Conservation (phyloP, 495 filamentous ascomycete genomes). For the Massariosphaeria phaeospora region DNA sequence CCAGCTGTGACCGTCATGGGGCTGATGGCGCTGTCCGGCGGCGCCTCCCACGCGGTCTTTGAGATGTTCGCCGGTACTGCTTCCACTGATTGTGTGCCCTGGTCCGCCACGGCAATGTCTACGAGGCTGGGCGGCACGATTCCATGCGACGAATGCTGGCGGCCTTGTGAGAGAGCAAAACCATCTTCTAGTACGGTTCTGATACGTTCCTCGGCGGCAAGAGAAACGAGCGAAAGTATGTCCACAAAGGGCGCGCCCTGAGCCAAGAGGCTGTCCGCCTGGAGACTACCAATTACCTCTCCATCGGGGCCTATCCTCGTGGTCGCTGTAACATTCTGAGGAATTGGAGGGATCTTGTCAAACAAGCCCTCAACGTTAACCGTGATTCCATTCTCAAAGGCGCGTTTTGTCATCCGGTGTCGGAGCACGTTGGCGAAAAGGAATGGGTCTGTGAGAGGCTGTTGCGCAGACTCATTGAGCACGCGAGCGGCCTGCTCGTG, state of each 20-base stretch:
- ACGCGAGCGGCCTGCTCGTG: constrained; percentile 46
- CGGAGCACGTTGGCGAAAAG: constrained; percentile 43
- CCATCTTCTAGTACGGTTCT: constrained; percentile 67
- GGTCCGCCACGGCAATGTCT: constrained; percentile 49
- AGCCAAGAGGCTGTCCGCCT: constrained; percentile 60
- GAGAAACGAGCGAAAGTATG: constrained; percentile 67
- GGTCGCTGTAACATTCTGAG: constrained; percentile 32
- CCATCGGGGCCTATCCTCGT: constrained; percentile 49
- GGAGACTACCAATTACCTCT: constrained; percentile 48
- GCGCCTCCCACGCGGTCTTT: constrained; percentile 39
- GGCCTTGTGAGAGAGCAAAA: constrained; percentile 55
- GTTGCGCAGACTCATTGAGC: constrained; percentile 49
- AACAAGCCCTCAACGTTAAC: constrained; percentile 62
- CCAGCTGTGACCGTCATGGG: constrained; percentile 26
- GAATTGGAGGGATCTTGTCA: constrained; percentile 44
- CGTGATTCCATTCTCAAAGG: constrained; percentile 54
- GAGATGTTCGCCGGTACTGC: constrained; percentile 37
- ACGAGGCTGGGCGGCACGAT: constrained; percentile 63
- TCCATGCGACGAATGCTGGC: constrained; percentile 68
- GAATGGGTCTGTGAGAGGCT: constrained; percentile 57
- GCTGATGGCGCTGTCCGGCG: constrained; percentile 33
- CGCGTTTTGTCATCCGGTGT: constrained; percentile 46
- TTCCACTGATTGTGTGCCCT: constrained; percentile 38
- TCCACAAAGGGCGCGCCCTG: constrained; percentile 64
- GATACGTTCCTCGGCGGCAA: constrained; percentile 68